Conservation (phyloP, 2,329 filamentous ascomycete genomes). For the Aspergillus costaricaensis region DNA sequence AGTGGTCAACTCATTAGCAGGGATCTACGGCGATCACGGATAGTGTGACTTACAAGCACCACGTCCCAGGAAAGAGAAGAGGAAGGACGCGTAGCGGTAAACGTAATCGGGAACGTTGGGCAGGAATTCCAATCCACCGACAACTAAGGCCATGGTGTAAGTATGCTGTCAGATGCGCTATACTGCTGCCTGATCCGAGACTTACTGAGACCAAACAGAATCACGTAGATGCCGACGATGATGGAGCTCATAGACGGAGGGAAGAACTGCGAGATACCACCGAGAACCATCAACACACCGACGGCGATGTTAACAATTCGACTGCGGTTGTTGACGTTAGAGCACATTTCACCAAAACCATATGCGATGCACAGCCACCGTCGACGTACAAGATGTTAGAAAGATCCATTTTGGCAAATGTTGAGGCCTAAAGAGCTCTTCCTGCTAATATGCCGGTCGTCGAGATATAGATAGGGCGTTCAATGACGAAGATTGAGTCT, state of each 20-base stretch:
- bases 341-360: neutral
- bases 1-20: neutral
- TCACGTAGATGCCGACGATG: conserved; percentile 82
- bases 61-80: conserved; percentile 95
- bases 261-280: conserved; percentile 62
- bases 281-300: conserved; percentile 82
- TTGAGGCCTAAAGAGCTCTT: neutral
- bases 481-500: neutral
- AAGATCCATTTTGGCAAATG: conserved; percentile 70
- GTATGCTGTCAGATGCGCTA: conserved; percentile 1
- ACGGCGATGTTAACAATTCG: conserved; percentile 92
- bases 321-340: conserved; percentile 52
- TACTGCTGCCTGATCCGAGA: neutral
- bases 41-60: conserved; percentile 76
- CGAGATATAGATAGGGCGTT: neutral
- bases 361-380: neutral
- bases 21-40: neutral
- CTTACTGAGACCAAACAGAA: conserved; percentile 84
- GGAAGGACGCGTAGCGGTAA: conserved; percentile 91
- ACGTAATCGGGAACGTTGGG: conserved; percentile 84
- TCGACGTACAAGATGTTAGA: conserved; percentile 82
- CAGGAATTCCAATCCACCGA: conserved; percentile 79
- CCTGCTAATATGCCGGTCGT: neutral
- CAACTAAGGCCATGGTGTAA: conserved; percentile 51
- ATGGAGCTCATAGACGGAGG: conserved; percentile 57